Percentiles rank a stretch among this genome's conserved stretches.
These are phyloP conservation scores for Inga leiocalycina DNA, from an alignment of 306 rosid genomes.

Conservation along the genomic window DNA sequence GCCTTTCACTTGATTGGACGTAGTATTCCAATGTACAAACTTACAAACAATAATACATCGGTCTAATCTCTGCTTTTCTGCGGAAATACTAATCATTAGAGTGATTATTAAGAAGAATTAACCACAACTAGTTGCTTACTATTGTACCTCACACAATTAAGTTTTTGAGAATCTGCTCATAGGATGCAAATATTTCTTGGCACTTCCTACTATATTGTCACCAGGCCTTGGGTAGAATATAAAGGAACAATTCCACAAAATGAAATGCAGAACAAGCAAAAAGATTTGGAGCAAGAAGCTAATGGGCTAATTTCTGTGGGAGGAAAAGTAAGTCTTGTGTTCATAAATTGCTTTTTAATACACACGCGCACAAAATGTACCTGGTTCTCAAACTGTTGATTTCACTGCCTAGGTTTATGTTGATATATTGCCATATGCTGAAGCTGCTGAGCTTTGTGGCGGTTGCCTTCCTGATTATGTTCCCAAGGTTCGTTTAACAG, in stretches of 20 bases:
- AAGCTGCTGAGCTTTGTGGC: slow-evolving; percentile 68
- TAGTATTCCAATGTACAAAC: background rate
- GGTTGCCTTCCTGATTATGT: slow-evolving; percentile 77
- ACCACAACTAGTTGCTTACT: slow-evolving; percentile 15
- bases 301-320: slow-evolving; percentile 57
- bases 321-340: slow-evolving; percentile 62
- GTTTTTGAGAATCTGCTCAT: background rate
- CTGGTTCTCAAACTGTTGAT: slow-evolving; percentile 30
- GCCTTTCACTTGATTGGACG: background rate
- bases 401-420: slow-evolving; percentile 49
- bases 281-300: slow-evolving; percentile 67
- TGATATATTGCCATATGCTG: slow-evolving; percentile 57
- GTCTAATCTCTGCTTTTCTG: slow-evolving; percentile 14
- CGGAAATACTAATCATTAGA: slow-evolving; percentile 1
- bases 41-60: background rate
- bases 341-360: slow-evolving; percentile 33
- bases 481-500: slow-evolving; percentile 55
- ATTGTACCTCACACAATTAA: slow-evolving; percentile 3
- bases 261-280: slow-evolving; percentile 58
- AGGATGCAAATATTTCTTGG: slow-evolving; percentile 16
- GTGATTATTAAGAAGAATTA: slow-evolving; percentile 14
- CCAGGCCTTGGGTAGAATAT: slow-evolving; percentile 80
- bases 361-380: background rate
- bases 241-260: slow-evolving; percentile 63
- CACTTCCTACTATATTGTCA: slow-evolving; percentile 32